These are phyloP conservation scores for Leptodontidium sp. DNA, from an alignment of 2,329 filamentous ascomycete species.

Conservation along the genomic window DNA sequence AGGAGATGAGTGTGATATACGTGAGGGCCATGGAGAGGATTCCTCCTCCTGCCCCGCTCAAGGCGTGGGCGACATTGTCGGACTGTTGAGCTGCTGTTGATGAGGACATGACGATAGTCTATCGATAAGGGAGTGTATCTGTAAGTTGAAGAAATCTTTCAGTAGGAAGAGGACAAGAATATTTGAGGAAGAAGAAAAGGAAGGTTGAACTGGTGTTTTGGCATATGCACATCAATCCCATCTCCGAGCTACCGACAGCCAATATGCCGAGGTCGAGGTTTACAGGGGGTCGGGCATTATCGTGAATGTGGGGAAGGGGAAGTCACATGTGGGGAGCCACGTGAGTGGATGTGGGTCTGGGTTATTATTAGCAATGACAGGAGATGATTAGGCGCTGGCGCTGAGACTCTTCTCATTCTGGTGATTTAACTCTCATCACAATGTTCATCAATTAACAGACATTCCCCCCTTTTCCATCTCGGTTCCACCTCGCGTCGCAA, in stretches of 20 bases:
- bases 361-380: conserved; percentile 17
- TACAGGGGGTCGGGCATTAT: conserved; percentile 1
- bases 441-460: conserved; percentile 22
- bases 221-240: conserved; percentile 30
- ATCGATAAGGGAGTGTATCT: conserved; percentile 2
- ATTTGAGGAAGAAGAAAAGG: conserved; percentile 10
- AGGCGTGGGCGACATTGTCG: conserved; percentile 95
- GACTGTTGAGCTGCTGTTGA: conserved; percentile 65
- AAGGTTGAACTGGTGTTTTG: conserved; percentile 6
- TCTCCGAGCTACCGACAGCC: conserved; percentile 26
- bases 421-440: conserved; percentile 18
- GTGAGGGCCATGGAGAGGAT: conserved; percentile 96
- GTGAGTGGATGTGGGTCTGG: neutral
- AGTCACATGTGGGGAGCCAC: conserved; percentile 8
- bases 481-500: conserved; percentile 19
- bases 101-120: conserved; percentile 33
- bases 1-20: conserved; percentile 56
- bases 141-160: conserved; percentile 1
- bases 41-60: conserved; percentile 91
- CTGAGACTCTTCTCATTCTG: conserved; percentile 13
- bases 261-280: conserved; percentile 27
- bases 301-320: conserved; percentile 19
- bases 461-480: conserved; percentile 24
- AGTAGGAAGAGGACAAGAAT: conserved; percentile 19
- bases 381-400: neutral